A percentile compares a stretch with the other conserved stretches of the same genome.
phyloP scores from a whole-genome alignment of 2,329 filamentous ascomycete genomes.

The Cytospora schulzeri region DNA sequence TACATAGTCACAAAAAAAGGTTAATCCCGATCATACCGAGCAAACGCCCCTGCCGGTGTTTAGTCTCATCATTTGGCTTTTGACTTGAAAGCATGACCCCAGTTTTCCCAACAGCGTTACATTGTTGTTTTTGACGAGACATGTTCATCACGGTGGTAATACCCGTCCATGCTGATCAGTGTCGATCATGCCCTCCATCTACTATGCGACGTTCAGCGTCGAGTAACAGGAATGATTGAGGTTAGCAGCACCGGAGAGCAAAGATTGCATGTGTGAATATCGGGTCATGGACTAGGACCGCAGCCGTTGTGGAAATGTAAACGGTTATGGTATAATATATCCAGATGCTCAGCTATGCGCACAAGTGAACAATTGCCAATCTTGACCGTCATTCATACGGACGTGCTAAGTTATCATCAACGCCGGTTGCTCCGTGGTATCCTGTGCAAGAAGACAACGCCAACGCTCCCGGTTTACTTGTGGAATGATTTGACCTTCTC shows the following conservation, averaged over 20 bases:
- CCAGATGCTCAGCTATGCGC: conserved; percentile 18
- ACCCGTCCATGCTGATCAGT: background rate
- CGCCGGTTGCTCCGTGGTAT: conserved; percentile 7
- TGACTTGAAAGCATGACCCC: conserved; percentile 29
- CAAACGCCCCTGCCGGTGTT: background rate
- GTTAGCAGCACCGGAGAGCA: too few relatives aligned
- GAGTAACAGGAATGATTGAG: background rate
- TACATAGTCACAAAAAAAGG: conserved; percentile 15
- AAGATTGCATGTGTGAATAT: too few relatives aligned
- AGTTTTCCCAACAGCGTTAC: conserved; percentile 23
- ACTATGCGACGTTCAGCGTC: background rate
- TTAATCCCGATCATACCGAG: background rate
- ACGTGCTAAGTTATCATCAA: background rate
- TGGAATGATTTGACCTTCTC: conserved; percentile 91
- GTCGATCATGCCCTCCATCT: background rate
- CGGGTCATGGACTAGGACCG: background rate
- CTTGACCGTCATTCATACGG: conserved; percentile 14
- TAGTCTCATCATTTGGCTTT: background rate
- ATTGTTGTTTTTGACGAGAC: too few relatives aligned
- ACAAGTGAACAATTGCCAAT: conserved; percentile 18
- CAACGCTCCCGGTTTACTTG: conserved; percentile 45
- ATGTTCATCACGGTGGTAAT: background rate
- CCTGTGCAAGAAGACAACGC: background rate
- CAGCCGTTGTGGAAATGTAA: background rate
- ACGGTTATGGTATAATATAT: conserved; percentile 9